phyloP scores from a whole-genome alignment of 2,329 filamentous ascomycete species.

The Daldinia sp. region DNA sequence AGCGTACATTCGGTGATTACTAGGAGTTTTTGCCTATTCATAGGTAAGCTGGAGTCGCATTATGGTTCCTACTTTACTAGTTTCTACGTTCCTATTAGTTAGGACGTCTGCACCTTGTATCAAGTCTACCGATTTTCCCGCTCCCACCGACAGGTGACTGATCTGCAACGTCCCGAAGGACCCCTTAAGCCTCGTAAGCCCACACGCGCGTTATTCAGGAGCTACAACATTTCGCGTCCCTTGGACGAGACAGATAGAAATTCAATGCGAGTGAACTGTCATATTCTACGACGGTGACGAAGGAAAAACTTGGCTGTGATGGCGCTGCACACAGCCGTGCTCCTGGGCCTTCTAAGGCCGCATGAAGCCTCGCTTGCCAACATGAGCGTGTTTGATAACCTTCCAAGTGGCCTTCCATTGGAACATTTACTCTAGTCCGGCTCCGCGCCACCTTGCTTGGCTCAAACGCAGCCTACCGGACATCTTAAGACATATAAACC shows the following conservation, averaged over 20 bases:
- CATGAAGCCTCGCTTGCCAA: slow-evolving; percentile 36
- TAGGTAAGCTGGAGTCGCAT: not conserved
- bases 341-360: slow-evolving; percentile 16
- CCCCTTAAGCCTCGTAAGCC: not conserved
- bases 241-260: slow-evolving; percentile 1
- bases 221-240: not conserved
- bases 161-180: slow-evolving; percentile 11
- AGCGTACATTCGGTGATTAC: not conserved
- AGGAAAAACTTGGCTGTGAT: slow-evolving; percentile 16
- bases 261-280: slow-evolving; percentile 8
- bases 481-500: slow-evolving; percentile 7
- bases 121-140: too few species aligned
- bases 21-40: not conserved
- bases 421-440: not conserved
- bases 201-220: not conserved
- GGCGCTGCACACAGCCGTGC: slow-evolving; percentile 38
- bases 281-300: slow-evolving; percentile 10
- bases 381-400: slow-evolving; percentile 19
- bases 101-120: too few species aligned
- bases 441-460: slow-evolving; percentile 4
- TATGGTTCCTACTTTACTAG: not conserved
- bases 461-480: slow-evolving; percentile 14
- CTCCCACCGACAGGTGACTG: too few species aligned
- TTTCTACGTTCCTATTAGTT: not conserved
- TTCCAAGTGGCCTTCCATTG: slow-evolving; percentile 13